Conservation (phyloP, 148 eudicot genomes). For the Dianthus caryophyllus region DNA sequence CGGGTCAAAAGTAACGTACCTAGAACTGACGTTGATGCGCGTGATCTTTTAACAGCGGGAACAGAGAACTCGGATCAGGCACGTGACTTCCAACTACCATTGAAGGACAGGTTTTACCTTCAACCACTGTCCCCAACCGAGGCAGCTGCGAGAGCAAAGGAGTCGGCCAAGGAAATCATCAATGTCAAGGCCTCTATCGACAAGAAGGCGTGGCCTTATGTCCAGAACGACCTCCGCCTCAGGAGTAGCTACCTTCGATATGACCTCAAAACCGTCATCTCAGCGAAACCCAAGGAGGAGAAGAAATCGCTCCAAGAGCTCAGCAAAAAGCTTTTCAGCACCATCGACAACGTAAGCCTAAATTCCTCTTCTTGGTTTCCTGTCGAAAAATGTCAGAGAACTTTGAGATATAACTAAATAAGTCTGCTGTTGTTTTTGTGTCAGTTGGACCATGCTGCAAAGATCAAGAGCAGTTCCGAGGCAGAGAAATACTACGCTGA, state of each 20-base stretch:
- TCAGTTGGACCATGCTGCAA: constrained; percentile 94
- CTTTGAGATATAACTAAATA: background rate
- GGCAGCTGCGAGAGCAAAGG: constrained; percentile 74
- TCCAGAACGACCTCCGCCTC: constrained; percentile 76
- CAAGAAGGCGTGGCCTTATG: constrained; percentile 98
- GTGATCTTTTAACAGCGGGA: constrained; percentile 51
- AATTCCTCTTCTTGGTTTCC: background rate
- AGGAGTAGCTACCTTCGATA: constrained; percentile 76
- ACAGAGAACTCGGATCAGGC: constrained; percentile 89
- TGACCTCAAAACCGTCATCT: constrained; percentile 81
- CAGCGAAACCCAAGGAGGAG: constrained; percentile 78
- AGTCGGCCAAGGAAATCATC: constrained; percentile 77
- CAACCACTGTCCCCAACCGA: constrained; percentile 70
- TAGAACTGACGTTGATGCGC: background rate
- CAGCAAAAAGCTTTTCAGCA: constrained; percentile 71
- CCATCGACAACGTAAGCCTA: constrained; percentile 53
- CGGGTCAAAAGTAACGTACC: background rate
- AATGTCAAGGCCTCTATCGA: constrained; percentile 64
- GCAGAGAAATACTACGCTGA: constrained; percentile 86
- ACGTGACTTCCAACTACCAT: constrained; percentile 57
- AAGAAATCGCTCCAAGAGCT: constrained; percentile 72
- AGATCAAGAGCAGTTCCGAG: constrained; percentile 65
- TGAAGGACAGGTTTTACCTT: constrained; percentile 70
- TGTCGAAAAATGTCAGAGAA: background rate
- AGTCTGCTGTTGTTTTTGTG: background rate